A percentile compares a stretch with the other conserved stretches of the same genome.
Evolutionary conservation across 495 filamentous ascomycete species (phyloP).

Genomic region (Zalerion maritima): DNA sequence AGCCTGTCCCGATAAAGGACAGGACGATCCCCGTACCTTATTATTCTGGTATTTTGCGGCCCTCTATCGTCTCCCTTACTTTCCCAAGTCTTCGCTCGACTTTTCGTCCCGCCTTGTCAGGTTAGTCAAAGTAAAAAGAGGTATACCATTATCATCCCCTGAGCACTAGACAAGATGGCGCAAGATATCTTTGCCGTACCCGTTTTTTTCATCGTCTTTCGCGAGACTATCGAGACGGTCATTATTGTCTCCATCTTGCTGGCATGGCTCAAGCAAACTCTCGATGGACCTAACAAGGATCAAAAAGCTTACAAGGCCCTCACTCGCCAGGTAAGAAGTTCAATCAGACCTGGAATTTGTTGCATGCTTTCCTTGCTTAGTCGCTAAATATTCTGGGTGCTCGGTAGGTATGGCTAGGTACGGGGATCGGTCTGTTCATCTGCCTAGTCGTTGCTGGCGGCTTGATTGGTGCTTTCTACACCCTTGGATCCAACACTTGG

Average conservation of each 20-base stretch:
- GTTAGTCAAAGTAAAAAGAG: no score
- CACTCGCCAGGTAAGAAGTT: constrained; percentile 47
- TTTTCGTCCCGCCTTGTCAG: no score
- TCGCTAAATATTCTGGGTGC: no score
- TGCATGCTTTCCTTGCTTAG: no score
- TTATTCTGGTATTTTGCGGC: no score
- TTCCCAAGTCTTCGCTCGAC: no score
- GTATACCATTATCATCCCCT: no score
- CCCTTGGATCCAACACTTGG: constrained; percentile 50
- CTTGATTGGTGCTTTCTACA: constrained; percentile 72
- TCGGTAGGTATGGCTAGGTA: constrained; percentile 55
- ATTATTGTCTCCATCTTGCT: constrained; percentile 75
- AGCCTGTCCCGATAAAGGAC: neutral
- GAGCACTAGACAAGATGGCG: constrained; percentile 29
- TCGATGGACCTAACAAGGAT: constrained; percentile 45
- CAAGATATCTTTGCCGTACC: constrained; percentile 49
- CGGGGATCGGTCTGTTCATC: constrained; percentile 44
- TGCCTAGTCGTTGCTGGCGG: constrained; percentile 55
- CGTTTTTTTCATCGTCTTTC: constrained; percentile 77
- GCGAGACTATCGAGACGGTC: constrained; percentile 66
- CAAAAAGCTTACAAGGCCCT: constrained; percentile 47
- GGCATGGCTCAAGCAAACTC: constrained; percentile 65
- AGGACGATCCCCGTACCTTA: no score
- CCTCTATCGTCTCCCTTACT: no score
- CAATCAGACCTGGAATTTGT: no score